Base-by-base conservation (phyloP, 495 filamentous ascomycete genomes). In the Neurospora terricola region DNA sequence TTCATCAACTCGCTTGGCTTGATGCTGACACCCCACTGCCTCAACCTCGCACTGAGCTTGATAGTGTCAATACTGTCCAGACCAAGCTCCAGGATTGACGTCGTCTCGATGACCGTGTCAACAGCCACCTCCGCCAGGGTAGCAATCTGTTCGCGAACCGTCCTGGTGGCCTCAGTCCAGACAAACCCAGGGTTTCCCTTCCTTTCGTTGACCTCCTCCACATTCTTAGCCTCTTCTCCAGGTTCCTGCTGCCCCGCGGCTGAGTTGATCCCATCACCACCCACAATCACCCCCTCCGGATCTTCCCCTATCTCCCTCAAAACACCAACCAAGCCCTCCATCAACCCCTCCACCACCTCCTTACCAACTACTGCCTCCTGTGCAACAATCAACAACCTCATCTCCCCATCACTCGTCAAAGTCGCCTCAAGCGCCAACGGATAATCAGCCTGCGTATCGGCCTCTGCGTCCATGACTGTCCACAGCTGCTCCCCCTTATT, bases 391-490 rank as follows among this genome's bases (percentile, higher is more conserved):
- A 86, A 88, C 16, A 90, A 71, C 2, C 73, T 82, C 1, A 94
- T 74, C 14, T 74, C 78, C 16, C 81, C 78, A 71, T 86, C 82
- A 9, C 73, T 70, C 5, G 73, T 79, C 71, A 91, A 82, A 23
- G 88, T 87, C 16, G 90, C 85, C 72, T 97, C 94, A 75, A 97
- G 82, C 0, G 93, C 91, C 30, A 94, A 79, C 0, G 92, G 89
- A 76, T 94, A 96, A 76, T 92, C 90, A 18, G 89, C 84, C 12
- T 66, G 12, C 27, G 5, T 18, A 11, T 79, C 78, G 4, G 77
- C 80, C 9, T 81, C 79, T 0, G 84, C 83, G 23, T 88, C 85
- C 9, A 88, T 38, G 11, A 86, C 77, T 1, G 78, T 82, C 90
- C 92, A 94, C 2, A 92, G 76, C 3, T 80, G 70, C 1, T 30